Conservation (phyloP, 2,329 filamentous ascomycete species). For the Aspergillus sclerotialis region DNA sequence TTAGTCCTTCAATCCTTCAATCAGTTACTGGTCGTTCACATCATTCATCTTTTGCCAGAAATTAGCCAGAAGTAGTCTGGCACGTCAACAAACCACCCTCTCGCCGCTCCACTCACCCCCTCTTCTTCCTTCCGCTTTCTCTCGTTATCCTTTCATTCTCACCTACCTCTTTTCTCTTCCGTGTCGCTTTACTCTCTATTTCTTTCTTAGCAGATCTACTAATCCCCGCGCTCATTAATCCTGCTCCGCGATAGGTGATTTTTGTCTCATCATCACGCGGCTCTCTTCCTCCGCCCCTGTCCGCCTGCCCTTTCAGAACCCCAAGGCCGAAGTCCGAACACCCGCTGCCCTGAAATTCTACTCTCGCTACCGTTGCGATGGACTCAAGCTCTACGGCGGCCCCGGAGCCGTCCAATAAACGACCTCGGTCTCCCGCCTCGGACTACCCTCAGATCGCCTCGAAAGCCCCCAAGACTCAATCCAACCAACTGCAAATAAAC, state of each 20-base stretch:
- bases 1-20: constrained; percentile 5
- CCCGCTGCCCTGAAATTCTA: no score
- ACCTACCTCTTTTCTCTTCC: constrained; percentile 5
- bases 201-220: neutral
- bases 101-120: constrained; percentile 39
- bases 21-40: no score
- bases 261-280: neutral
- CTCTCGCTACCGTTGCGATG: no score
- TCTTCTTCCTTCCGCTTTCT: constrained; percentile 49
- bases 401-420: constrained; percentile 35
- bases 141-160: constrained; percentile 15
- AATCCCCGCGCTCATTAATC: no score
- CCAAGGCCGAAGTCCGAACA: constrained; percentile 1
- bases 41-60: no score
- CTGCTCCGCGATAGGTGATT: no score
- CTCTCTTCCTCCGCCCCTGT: neutral
- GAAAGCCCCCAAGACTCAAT: constrained; percentile 49
- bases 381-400: constrained; percentile 30
- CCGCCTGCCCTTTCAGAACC: neutral
- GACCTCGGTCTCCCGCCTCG: constrained; percentile 38
- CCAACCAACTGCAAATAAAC: constrained; percentile 60
- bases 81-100: no score
- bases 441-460: constrained; percentile 33
- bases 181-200: neutral
- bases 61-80: no score